Conservation (phyloP, 768 basidiomycete genomes). For the Boletus sp. region DNA sequence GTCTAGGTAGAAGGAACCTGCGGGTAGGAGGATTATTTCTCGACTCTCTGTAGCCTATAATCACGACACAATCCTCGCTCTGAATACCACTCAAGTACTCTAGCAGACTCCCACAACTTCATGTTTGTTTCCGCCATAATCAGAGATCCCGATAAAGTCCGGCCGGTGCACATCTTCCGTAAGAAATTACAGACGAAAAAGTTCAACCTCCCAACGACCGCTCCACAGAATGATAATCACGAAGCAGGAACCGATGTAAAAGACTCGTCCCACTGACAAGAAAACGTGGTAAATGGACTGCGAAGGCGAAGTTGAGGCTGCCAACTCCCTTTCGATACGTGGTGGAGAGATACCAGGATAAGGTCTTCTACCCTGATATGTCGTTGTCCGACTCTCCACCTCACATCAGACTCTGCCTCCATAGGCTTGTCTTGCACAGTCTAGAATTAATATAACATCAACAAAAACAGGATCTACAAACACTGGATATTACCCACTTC, state of each 20-base stretch:
- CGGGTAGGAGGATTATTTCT: background rate
- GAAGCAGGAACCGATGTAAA: background rate
- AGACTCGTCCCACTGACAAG: slow-evolving; percentile 3
- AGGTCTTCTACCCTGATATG: slow-evolving; percentile 64
- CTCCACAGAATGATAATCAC: background rate
- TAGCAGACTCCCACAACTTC: background rate
- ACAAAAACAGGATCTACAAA: background rate
- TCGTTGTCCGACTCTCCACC: slow-evolving; percentile 59
- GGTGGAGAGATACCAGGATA: slow-evolving; percentile 73
- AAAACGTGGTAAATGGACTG: background rate
- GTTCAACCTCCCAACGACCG: background rate
- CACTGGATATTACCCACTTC: slow-evolving; percentile 35
- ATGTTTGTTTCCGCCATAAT: background rate
- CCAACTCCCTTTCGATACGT: slow-evolving; percentile 81
- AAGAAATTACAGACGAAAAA: background rate
- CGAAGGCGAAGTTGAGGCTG: slow-evolving; percentile 69
- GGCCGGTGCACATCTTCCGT: no score
- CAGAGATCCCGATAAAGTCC: background rate
- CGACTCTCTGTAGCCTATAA: background rate
- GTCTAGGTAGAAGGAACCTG: background rate
- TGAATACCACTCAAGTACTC: no score
- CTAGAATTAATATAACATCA: slow-evolving; percentile 32
- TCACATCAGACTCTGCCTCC: slow-evolving; percentile 60
- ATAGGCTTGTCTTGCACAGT: slow-evolving; percentile 46
- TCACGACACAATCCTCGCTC: background rate